phyloP scores from a whole-genome alignment of 208 protist species.

The Strigomonas oncopelti region DNA sequence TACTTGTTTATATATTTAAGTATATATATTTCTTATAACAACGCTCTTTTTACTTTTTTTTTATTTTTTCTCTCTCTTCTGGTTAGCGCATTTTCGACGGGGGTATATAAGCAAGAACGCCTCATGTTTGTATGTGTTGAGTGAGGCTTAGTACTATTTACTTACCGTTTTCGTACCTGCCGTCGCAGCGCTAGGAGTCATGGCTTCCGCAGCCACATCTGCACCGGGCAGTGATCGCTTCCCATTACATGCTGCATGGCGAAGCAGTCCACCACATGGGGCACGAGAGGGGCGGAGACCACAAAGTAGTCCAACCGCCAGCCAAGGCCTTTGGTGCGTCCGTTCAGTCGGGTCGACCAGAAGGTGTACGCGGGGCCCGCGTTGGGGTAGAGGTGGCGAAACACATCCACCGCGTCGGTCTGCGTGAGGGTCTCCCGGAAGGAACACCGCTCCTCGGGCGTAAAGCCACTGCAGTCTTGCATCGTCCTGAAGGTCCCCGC shows the following conservation, averaged over 20 bases:
- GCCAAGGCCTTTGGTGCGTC: constrained; percentile 60
- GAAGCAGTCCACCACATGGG: constrained; percentile 76
- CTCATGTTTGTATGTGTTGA: constrained; percentile 6
- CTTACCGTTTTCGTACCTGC: neutral
- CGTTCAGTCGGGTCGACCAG: constrained; percentile 75
- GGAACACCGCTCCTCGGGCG: constrained; percentile 81
- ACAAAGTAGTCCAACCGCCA: constrained; percentile 95
- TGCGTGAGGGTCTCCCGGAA: constrained; percentile 66
- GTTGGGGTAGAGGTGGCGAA: constrained; percentile 81
- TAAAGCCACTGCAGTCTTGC: constrained; percentile 90
- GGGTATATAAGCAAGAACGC: neutral
- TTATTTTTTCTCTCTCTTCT: neutral
- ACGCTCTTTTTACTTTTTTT: neutral
- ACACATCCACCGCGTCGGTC: constrained; percentile 72
- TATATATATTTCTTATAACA: neutral
- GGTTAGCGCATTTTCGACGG: neutral
- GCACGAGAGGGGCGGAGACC: constrained; percentile 51
- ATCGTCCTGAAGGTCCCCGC: constrained; percentile 82
- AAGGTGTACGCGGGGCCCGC: constrained; percentile 82
- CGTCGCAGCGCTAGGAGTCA: constrained; percentile 39
- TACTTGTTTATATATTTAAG: neutral
- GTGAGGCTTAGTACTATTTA: neutral
- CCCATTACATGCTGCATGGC: constrained; percentile 75
- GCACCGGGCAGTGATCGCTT: constrained; percentile 88
- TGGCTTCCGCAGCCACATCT: constrained; percentile 73